Conservation (phyloP, 2,329 filamentous ascomycete genomes). For the Simplicillium aogashimaense region DNA sequence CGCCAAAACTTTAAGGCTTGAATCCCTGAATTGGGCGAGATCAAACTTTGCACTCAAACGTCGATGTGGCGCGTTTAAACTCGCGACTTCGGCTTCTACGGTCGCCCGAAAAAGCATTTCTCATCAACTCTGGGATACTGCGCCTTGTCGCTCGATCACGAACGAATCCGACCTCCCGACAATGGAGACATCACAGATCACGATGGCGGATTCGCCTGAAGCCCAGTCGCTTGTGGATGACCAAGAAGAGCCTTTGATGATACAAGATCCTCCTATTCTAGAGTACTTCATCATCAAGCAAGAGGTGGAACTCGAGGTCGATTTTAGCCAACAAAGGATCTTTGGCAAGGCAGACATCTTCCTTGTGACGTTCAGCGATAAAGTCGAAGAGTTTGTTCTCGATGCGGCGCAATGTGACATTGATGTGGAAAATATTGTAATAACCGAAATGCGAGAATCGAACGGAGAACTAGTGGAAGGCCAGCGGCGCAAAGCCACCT, state of each 20-base stretch:
- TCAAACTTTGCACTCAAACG: too few relatives aligned
- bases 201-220: not conserved
- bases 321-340: slow-evolving; percentile 67
- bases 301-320: slow-evolving; percentile 80
- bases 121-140: too few relatives aligned
- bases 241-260: slow-evolving; percentile 20
- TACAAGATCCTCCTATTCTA: slow-evolving; percentile 24
- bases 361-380: slow-evolving; percentile 54
- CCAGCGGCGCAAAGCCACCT: slow-evolving; percentile 28
- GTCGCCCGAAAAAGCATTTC: too few relatives aligned
- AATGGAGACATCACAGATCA: not conserved
- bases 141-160: too few relatives aligned
- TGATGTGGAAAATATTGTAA: slow-evolving; percentile 40
- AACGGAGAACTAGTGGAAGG: slow-evolving; percentile 24
- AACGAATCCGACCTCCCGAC: not conserved
- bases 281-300: slow-evolving; percentile 62
- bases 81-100: too few relatives aligned
- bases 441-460: slow-evolving; percentile 29
- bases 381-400: slow-evolving; percentile 47
- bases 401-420: slow-evolving; percentile 55
- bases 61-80: too few relatives aligned
- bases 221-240: slow-evolving; percentile 18
- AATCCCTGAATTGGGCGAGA: too few relatives aligned
- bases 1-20: too few relatives aligned
- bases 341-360: slow-evolving; percentile 75